Evolutionary conservation across 2,329 filamentous ascomycete species (phyloP).

Genomic region (Alternaria sp.): DNA sequence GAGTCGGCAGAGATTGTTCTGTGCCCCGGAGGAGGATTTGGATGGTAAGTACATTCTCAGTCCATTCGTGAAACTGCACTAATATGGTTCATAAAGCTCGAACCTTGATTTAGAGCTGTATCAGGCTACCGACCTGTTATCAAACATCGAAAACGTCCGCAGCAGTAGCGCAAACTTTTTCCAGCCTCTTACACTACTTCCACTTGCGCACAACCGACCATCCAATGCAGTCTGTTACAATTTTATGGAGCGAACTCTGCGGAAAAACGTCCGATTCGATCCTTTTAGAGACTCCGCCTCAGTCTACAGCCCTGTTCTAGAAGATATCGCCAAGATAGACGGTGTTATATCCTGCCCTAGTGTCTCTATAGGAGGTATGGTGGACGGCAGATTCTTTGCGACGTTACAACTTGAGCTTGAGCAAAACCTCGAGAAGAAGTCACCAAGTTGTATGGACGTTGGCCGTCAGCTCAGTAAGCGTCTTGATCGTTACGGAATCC

Average conservation of each 20-base stretch:
- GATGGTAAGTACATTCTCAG: not conserved
- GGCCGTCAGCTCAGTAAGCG: rapidly evolving
- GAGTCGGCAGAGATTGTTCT: not conserved
- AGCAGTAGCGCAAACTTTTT: not conserved
- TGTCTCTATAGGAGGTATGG: not conserved
- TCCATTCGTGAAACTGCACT: not conserved
- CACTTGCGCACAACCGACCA: not conserved
- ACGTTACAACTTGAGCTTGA: not conserved
- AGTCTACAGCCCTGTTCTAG: rapidly evolving
- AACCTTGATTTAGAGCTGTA: not conserved
- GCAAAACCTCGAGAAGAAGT: rapidly evolving
- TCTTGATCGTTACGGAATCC: not conserved
- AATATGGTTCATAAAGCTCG: not conserved
- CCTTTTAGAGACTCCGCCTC: rapidly evolving
- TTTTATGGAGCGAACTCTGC: not conserved
- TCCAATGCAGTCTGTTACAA: not conserved
- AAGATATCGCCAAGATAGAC: not conserved
- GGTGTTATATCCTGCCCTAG: not conserved
- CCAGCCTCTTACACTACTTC: not conserved
- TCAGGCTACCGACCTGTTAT: not conserved
- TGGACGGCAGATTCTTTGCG: not conserved
- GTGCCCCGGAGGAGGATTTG: not conserved
- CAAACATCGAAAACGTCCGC: not conserved
- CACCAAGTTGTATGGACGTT: not conserved
- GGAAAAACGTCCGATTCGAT: not conserved